Evolutionary conservation across 805 yeast genomes (phyloP).

Genomic region (Suhomyces xylopsoci): DNA sequence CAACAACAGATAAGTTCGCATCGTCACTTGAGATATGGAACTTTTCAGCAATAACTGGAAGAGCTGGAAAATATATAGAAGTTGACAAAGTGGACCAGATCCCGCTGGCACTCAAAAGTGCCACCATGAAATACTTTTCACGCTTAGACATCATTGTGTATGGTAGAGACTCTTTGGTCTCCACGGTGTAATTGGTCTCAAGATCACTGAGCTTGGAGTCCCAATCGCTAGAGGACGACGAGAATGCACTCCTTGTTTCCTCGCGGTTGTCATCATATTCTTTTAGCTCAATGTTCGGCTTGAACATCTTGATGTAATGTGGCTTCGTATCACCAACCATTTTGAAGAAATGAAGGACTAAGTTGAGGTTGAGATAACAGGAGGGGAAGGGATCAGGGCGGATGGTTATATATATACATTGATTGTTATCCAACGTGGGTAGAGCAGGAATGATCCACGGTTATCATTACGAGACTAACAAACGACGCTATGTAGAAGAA

Average conservation of each 20-base stretch:
- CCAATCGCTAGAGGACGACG: background rate
- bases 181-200: background rate
- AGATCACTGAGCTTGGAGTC: background rate
- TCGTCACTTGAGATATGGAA: constrained; percentile 56
- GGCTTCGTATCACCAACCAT: background rate
- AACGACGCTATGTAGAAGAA: background rate
- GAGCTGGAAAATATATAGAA: constrained; percentile 79
- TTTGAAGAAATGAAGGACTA: background rate
- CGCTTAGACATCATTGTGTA: constrained; percentile 43
- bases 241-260: background rate
- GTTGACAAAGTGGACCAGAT: constrained; percentile 69
- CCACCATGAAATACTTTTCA: constrained; percentile 39
- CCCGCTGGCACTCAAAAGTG: constrained; percentile 47
- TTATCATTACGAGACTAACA: background rate
- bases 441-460: background rate
- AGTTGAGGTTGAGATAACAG: background rate
- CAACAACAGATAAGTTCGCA: constrained; percentile 71
- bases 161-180: constrained; percentile 14
- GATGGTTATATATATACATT: background rate
- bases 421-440: background rate
- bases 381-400: background rate
- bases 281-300: background rate
- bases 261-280: background rate
- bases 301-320: constrained; percentile 1
- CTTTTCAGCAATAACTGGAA: constrained; percentile 52